Evolutionary conservation across 2,329 filamentous ascomycete species (phyloP), one percentile per base, ranked within the genome.

Genomic region (Magnaporthales sp.): DNA sequence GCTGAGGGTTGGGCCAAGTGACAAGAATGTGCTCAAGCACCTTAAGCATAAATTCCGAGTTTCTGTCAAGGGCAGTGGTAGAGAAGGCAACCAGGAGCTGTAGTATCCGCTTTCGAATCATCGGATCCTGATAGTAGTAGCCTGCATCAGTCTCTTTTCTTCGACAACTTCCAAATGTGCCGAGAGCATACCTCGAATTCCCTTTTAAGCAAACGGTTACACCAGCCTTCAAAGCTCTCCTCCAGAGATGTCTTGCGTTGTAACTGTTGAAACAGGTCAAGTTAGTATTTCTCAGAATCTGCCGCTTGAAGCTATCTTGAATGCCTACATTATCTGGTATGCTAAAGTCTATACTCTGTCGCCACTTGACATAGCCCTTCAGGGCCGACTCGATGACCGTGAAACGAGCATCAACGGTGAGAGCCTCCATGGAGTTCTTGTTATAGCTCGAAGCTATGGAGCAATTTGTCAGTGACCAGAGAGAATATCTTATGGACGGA

Each of bases 1-100:
- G 88, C 66, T 91, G 85, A 60, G 91, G 86, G 3, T 85, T 81
- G n/a, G 92, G 87, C 78, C 90, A 90, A 38, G 91, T 93, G 73
- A 94, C 88, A 51, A 99, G 83, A 69, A 97, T 93, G 75, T 97
- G 91, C 74, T 97, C 92, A 3, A 98, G 84, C 26, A 97, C 91
- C 74, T 91, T 93, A 24, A 97, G 83, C 77, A 96, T 95, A 76
- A 97, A 94, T 46, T 83, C 84, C 6, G 90, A 85, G 66, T 92
- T 91, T 71, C 89, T 89, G 73, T 92, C 88, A 7, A 97, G 81
- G 2, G 91, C 91, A 31, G 88, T 90, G 0, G 91, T 93, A 0
- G 92, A 94, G 74, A 96, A 91, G 54, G 91, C 91, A 58, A 96
- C 92, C 62, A 92, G 87, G 29, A 96, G 82, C 72, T 94, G 91